Evolutionary conservation across 176 grass and related monocot genomes (phyloP).

Genomic region (Phoenix dactylifera): DNA sequence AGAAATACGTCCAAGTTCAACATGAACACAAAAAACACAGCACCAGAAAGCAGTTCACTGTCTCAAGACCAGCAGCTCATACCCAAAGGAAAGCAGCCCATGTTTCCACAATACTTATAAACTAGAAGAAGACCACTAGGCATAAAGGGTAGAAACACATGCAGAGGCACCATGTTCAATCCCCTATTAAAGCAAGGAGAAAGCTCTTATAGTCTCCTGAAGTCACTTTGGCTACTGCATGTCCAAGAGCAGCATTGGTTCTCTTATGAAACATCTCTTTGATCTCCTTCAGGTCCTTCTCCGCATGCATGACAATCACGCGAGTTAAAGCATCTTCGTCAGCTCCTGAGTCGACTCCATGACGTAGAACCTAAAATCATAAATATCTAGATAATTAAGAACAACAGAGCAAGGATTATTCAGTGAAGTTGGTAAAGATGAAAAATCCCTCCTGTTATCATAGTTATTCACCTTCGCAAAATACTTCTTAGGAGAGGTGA

Average conservation of each 20-base stretch:
- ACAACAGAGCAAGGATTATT: too few relatives aligned
- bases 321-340: slow-evolving; percentile 61
- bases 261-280: slow-evolving; percentile 45
- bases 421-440: too few relatives aligned
- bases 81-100: too few relatives aligned
- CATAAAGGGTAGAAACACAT: too few relatives aligned
- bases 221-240: slow-evolving; percentile 43
- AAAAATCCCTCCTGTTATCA: too few relatives aligned
- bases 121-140: too few relatives aligned
- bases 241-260: slow-evolving; percentile 37
- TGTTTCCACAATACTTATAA: too few relatives aligned
- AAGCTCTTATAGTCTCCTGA: slow-evolving; percentile 66
- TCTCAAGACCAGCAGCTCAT: too few relatives aligned
- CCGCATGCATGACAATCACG: slow-evolving; percentile 53
- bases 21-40: too few relatives aligned
- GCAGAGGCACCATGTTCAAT: slow-evolving; percentile 1
- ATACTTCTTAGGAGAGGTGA: slow-evolving; percentile 38
- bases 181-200: slow-evolving; percentile 55
- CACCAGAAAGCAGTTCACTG: too few relatives aligned
- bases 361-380: slow-evolving; percentile 33
- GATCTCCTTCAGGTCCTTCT: slow-evolving; percentile 69
- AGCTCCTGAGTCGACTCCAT: slow-evolving; percentile 17
- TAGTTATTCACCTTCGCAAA: slow-evolving; percentile 41
- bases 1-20: too few relatives aligned
- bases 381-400: not conserved